phyloP scores from a whole-genome alignment of 1,284 basidiomycete genomes.

The Moesziomyces aphidis region DNA sequence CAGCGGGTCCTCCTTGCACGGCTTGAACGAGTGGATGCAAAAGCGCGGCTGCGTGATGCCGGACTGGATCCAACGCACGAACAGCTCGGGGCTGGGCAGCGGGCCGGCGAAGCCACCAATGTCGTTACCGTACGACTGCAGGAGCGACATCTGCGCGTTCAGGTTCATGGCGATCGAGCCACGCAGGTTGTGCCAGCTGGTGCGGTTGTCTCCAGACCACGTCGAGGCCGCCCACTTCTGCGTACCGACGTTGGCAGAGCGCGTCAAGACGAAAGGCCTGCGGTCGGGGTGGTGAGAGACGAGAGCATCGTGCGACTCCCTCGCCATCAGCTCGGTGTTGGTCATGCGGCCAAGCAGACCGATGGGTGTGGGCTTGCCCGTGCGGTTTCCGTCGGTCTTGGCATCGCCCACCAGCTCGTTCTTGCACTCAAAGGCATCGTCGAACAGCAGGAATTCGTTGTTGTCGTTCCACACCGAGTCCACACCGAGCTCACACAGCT shows the following conservation, averaged over 20 bases:
- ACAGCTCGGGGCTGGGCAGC: conserved; percentile 69
- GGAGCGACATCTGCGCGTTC: conserved; percentile 67
- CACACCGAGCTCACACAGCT: conserved; percentile 68
- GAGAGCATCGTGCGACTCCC: conserved; percentile 67
- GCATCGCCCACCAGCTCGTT: conserved; percentile 47
- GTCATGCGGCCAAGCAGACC: conserved; percentile 69
- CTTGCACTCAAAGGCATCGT: conserved; percentile 66
- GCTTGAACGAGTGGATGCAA: conserved; percentile 70
- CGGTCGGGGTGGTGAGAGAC: conserved; percentile 60
- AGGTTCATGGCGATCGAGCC: conserved; percentile 67
- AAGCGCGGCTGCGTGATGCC: conserved; percentile 62
- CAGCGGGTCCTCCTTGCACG: conserved; percentile 66
- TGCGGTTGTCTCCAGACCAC: conserved; percentile 70
- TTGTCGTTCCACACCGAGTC: conserved; percentile 71
- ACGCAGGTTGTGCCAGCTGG: conserved; percentile 69
- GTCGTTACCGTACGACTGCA: conserved; percentile 66
- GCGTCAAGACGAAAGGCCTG: conserved; percentile 69
- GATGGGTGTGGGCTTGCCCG: conserved; percentile 41
- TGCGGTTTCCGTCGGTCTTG: conserved; percentile 35
- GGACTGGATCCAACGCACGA: conserved; percentile 70
- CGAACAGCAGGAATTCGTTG: conserved; percentile 70
- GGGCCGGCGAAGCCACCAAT: conserved; percentile 70
- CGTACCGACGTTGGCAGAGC: conserved; percentile 70
- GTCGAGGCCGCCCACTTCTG: conserved; percentile 69
- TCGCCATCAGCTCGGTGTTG: conserved; percentile 69